Evolutionary conservation across 768 basidiomycete species (phyloP).

Genomic region (Boletus reticulatus): DNA sequence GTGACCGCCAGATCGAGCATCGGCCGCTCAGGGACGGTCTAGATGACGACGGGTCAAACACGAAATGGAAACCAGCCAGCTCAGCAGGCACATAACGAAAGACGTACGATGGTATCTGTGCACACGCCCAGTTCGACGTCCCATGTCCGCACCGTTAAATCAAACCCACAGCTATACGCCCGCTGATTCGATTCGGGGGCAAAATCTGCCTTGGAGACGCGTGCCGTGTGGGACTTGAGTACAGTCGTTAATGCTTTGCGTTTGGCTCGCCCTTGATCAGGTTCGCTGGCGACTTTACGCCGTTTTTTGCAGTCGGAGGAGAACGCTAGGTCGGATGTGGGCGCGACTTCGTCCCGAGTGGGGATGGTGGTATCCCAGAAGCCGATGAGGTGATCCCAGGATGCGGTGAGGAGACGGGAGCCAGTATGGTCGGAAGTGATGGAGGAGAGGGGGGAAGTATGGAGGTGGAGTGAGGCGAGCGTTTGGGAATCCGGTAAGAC

Average conservation of each 20-base stretch:
- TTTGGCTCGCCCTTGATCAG: slow-evolving; percentile 34
- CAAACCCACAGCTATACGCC: slow-evolving; percentile 82
- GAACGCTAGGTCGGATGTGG: background rate
- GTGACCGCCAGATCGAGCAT: slow-evolving; percentile 63
- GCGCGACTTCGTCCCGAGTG: slow-evolving; percentile 55
- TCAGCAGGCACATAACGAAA: background rate
- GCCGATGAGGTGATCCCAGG: slow-evolving; percentile 86
- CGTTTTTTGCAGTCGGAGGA: slow-evolving; percentile 52
- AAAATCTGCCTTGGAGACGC: slow-evolving; percentile 76
- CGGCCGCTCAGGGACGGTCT: slow-evolving; percentile 73
- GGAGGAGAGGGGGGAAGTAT: slow-evolving; percentile 78
- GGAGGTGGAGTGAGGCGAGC: slow-evolving; percentile 73
- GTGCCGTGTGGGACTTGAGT: slow-evolving; percentile 79
- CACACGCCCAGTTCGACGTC: slow-evolving; percentile 79
- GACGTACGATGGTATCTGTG: slow-evolving; percentile 57
- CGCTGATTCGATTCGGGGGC: slow-evolving; percentile 32
- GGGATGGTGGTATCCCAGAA: slow-evolving; percentile 73
- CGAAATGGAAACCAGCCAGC: background rate
- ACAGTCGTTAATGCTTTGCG: slow-evolving; percentile 70
- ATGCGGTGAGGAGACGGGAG: slow-evolving; percentile 71
- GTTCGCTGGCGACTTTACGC: slow-evolving; percentile 46
- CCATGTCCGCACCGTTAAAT: slow-evolving; percentile 89
- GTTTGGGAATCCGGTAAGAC: slow-evolving; percentile 1
- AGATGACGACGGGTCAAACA: background rate
- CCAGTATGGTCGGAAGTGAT: slow-evolving; percentile 55